Conservation (phyloP, 768 basidiomycete species). For the Boletus fagicola region DNA sequence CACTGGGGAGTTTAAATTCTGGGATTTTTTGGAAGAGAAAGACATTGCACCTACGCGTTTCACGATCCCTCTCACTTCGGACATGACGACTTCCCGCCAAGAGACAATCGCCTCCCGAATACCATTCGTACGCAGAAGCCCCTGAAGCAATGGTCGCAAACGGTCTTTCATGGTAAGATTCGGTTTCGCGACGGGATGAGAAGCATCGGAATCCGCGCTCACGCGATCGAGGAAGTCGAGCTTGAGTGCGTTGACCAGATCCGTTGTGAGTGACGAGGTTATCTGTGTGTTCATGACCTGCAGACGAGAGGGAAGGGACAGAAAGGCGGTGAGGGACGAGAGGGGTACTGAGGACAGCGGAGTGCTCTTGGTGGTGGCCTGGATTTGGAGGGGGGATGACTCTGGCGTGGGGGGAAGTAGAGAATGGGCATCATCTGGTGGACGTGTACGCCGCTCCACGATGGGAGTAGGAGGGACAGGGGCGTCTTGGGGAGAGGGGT, state of each 20-base stretch:
- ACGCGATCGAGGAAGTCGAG: constrained; percentile 63
- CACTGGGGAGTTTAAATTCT: constrained; percentile 39
- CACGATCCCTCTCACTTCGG: constrained; percentile 55
- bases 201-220: constrained; percentile 18
- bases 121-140: constrained; percentile 72
- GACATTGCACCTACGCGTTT: constrained; percentile 50
- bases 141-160: constrained; percentile 69
- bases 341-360: constrained; percentile 48
- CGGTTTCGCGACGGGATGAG: constrained; percentile 21
- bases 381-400: constrained; percentile 14
- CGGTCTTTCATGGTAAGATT: constrained; percentile 57
- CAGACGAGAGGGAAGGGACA: constrained; percentile 72
- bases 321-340: constrained; percentile 67
- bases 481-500: constrained; percentile 16
- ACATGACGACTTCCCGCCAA: constrained; percentile 69
- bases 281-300: constrained; percentile 73
- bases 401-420: constrained; percentile 40
- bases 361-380: constrained; percentile 27
- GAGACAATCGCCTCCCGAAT: constrained; percentile 63
- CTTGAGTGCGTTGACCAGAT: constrained; percentile 70
- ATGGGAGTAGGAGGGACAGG: constrained; percentile 2
- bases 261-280: constrained; percentile 69
- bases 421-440: constrained; percentile 23
- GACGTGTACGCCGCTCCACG: constrained; percentile 8
- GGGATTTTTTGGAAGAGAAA: neutral